Evolutionary conservation across 768 basidiomycete genomes (phyloP), one percentile per base, ranked within the genome.

Genomic region (Hygrocybe coccinea): DNA sequence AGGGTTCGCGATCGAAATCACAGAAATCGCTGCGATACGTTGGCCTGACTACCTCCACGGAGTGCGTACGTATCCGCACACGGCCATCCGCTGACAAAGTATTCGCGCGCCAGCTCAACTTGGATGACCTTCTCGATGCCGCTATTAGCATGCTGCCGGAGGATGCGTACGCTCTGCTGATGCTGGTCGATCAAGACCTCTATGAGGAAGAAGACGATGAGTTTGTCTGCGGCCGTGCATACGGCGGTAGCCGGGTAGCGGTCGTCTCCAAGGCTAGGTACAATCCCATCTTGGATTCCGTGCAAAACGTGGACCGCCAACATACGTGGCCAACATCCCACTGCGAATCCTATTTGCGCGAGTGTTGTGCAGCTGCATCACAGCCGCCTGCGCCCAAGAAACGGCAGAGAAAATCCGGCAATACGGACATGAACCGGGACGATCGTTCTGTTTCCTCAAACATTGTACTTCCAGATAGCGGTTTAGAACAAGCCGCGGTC

Each of bases 281-380:
- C 52, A 59, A 70, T 52, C 73, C 73, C n/a, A 41, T 33, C 11
- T 53, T 74, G 24, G 73, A 74, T 51, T 33, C 19, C n/a, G 56
- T 45, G 29, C 65, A 68, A 50, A 61, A 61, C 34, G 65, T 72
- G 21, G 63, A 69, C n/a, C 60, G 69, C 33, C 41, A 61, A 1
- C 73, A 74, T 59, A 65, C 65, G 5, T 74, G 73, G 73, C 73
- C 73, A 11, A 69, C 71, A 5, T 69, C 70, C 1, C 73, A 74
- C 56, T 71, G 71, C 33, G 54, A 59, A 36, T 37, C 34, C 4
- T 72, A 69, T 50, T 45, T 74, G 19, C 56, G 62, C 12, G 19
- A 54, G 43, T 66, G 56, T 22, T 62, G 60, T 46, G 46, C 59
- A 10, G 47, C n/a, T 56, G 47, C 41, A 65, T 43, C 21, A 21